These are phyloP conservation scores for Fennellomyces sp. DNA, from an alignment of 371 early-diverging fungal species.

Conservation along the genomic window DNA sequence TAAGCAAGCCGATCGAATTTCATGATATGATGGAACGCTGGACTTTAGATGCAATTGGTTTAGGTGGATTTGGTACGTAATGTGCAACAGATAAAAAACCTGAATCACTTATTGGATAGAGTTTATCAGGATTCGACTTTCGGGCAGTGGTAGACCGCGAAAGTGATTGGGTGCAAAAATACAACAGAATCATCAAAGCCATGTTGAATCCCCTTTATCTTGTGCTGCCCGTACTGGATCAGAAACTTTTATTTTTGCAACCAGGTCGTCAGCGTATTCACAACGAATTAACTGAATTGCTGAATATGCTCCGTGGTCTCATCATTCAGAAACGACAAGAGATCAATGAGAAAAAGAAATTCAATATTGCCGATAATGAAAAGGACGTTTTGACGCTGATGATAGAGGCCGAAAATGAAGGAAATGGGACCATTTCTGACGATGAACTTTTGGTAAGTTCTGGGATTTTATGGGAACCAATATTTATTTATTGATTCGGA, in stretches of 20 bases:
- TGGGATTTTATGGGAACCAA: not conserved
- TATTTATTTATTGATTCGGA: slow-evolving; percentile 5
- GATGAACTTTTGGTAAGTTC: slow-evolving; percentile 22
- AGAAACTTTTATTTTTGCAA: slow-evolving; percentile 14
- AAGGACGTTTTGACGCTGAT: slow-evolving; percentile 52
- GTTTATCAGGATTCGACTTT: slow-evolving; percentile 29
- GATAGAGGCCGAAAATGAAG: slow-evolving; percentile 28
- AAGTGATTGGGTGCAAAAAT: slow-evolving; percentile 9
- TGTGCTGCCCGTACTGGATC: slow-evolving; percentile 24
- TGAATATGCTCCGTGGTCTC: slow-evolving; percentile 35
- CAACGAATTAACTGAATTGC: slow-evolving; percentile 30
- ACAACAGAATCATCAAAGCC: slow-evolving; percentile 19
- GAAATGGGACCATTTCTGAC: slow-evolving; percentile 13
- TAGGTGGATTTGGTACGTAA: slow-evolving; percentile 31
- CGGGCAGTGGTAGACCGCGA: slow-evolving; percentile 10
- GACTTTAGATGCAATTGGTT: slow-evolving; percentile 42
- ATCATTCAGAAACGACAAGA: slow-evolving; percentile 31
- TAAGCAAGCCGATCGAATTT: slow-evolving; percentile 10
- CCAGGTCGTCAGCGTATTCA: slow-evolving; percentile 34
- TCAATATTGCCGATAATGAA: slow-evolving; percentile 25
- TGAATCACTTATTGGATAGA: not conserved
- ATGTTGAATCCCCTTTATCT: slow-evolving; percentile 17
- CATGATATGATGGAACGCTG: slow-evolving; percentile 21
- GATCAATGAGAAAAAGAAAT: not conserved
- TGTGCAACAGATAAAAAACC: too few species aligned